Evolutionary conservation across 495 filamentous ascomycete genomes (phyloP).

Genomic region (Talaromyces adpressus): DNA sequence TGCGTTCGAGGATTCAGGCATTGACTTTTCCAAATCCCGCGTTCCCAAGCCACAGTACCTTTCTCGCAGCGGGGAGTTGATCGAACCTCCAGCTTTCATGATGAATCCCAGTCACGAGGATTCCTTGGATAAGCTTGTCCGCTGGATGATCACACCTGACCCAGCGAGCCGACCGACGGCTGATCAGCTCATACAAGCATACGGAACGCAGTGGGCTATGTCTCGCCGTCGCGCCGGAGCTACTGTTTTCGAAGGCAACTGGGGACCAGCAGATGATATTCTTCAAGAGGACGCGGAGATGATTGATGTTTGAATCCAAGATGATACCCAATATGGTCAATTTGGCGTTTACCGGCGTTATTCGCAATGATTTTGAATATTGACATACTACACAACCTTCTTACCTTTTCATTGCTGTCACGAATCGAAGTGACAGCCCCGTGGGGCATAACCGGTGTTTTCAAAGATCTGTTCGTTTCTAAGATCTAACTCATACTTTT

Average conservation of each 20-base stretch:
- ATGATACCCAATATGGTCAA: background rate
- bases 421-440: background rate
- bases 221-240: constrained; percentile 71
- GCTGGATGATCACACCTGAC: constrained; percentile 77
- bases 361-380: background rate
- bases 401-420: background rate
- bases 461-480: background rate
- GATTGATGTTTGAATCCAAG: constrained; percentile 56
- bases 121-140: constrained; percentile 77
- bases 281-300: constrained; percentile 65
- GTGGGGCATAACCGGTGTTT: background rate
- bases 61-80: constrained; percentile 57
- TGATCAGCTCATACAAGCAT: constrained; percentile 59
- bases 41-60: constrained; percentile 22
- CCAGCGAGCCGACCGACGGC: constrained; percentile 68
- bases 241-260: constrained; percentile 90
- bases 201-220: constrained; percentile 70
- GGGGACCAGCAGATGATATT: constrained; percentile 75
- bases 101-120: constrained; percentile 55
- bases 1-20: constrained; percentile 35
- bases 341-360: constrained; percentile 1
- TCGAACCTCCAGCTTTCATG: constrained; percentile 83
- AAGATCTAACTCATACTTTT: background rate
- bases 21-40: constrained; percentile 19
- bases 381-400: background rate